Evolutionary conservation across 1,284 basidiomycete species (phyloP), one percentile per base, ranked within the genome.

Genomic region (Meripilus lineatus): DNA sequence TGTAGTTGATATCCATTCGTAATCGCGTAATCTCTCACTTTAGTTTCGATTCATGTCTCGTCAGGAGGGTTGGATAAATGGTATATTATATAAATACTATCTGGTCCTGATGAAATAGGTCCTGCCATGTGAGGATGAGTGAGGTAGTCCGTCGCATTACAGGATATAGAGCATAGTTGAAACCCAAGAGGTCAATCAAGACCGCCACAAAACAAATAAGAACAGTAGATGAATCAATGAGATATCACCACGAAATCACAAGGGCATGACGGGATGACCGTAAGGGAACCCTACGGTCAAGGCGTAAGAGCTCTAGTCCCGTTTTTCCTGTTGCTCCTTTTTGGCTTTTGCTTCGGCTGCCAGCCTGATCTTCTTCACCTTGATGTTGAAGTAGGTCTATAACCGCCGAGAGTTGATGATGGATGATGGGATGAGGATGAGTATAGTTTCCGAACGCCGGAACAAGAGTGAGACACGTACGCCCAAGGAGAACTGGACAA

Each of bases 321-420:
- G 67, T 55, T 74, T 68, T 42, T 61, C 56, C 24, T 64, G 63
- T 48, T 63, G 51, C 26, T 78, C 71, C 53, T 74, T 77, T 59
- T 71, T 75, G 43, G 66, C 63, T 35, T 62, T 63, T 43, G 57
- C 58, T 36, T 65, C 63, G n/a, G 73, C 72, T n/a, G 75, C 74
- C 40, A 81, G 60, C 14, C 72, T 71, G 44, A 79, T 52, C 54
- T 72, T 72, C 70, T 89, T 89, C 50, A 81, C 67, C 44, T 76
- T 75, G 44, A 76, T 72, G 58, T 86, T 89, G 69, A 87, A 83
- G 60, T 81, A 75, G 3, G 84, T 86, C 84, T 89, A 50, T 24
- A n/a, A n/a, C n/a, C n/a, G n/a, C n/a, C n/a, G n/a, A n/a, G 15
- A n/a, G 35, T 23, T 38, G n/a, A 30, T 40, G 43, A 40, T 41